A percentile compares a stretch with the other conserved stretches of the same genome.
phyloP scores from a whole-genome alignment of 441 rosid genomes.

The Hura crepitans region DNA sequence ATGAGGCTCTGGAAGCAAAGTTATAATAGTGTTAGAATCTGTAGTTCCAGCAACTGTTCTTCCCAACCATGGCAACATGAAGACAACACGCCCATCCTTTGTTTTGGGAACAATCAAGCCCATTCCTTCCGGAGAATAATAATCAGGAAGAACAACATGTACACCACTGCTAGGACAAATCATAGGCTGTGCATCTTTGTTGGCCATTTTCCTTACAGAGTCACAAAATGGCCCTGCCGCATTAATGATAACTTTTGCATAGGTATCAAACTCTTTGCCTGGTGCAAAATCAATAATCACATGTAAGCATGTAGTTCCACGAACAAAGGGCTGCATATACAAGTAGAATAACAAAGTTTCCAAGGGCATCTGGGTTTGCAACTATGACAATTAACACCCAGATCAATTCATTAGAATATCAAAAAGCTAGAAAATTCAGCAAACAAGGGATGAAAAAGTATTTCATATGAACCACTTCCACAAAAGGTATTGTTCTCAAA shows the following conservation, averaged over 20 bases:
- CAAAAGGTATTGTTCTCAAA: not conserved
- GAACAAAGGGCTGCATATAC: not conserved
- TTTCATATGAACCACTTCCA: not conserved
- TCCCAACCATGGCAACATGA: conserved; percentile 97
- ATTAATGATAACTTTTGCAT: conserved; percentile 85
- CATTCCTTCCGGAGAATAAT: conserved; percentile 98
- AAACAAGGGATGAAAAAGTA: not conserved
- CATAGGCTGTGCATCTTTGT: conserved; percentile 58
- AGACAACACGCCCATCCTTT: conserved; percentile 92
- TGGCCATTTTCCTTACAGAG: conserved; percentile 73
- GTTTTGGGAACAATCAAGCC: conserved; percentile 98
- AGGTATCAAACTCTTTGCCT: conserved; percentile 80
- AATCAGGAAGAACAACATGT: conserved; percentile 87
- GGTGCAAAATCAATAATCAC: conserved; percentile 14
- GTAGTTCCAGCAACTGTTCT: conserved; percentile 96
- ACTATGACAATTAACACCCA: not conserved
- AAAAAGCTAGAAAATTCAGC: not conserved
- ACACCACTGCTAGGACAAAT: conserved; percentile 97
- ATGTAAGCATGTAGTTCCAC: not conserved
- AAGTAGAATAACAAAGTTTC: not conserved
- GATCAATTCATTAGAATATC: not conserved
- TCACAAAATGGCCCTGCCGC: conserved; percentile 98
- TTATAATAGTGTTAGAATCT: conserved; percentile 79
- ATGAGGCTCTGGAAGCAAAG: conserved; percentile 85
- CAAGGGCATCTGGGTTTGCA: not conserved